phyloP scores from a whole-genome alignment of 2,329 filamentous ascomycete species.

The Mycosphaerella sp. region DNA sequence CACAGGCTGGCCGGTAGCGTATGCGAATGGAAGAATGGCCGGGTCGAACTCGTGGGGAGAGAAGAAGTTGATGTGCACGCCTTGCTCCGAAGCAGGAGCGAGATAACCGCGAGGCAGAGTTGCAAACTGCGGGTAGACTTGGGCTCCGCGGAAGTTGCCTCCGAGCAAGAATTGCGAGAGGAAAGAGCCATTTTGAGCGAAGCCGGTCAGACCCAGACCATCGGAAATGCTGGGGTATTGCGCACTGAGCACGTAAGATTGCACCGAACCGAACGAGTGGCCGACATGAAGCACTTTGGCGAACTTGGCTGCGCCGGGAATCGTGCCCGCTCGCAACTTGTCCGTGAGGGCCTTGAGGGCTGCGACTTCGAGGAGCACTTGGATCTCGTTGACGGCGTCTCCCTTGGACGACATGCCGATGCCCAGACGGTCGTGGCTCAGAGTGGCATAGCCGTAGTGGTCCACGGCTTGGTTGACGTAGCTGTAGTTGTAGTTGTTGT shows the following conservation, averaged over 20 bases:
- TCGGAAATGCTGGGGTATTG: slow-evolving; percentile 50
- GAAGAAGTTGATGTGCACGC: slow-evolving; percentile 47
- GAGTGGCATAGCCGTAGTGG: slow-evolving; percentile 51
- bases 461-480: slow-evolving; percentile 53
- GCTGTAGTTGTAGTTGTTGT: slow-evolving; percentile 53
- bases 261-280: slow-evolving; percentile 57
- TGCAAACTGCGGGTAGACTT: slow-evolving; percentile 27
- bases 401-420: slow-evolving; percentile 54
- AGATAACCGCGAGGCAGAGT: slow-evolving; percentile 48
- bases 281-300: slow-evolving; percentile 53
- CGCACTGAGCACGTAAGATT: slow-evolving; percentile 51
- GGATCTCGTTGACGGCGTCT: slow-evolving; percentile 55
- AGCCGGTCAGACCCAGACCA: slow-evolving; percentile 56
- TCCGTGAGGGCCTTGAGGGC: slow-evolving; percentile 51
- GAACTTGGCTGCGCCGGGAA: slow-evolving; percentile 37
- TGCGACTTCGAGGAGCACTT: slow-evolving; percentile 52
- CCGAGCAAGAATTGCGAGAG: slow-evolving; percentile 31
- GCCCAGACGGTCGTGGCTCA: slow-evolving; percentile 57
- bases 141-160: slow-evolving; percentile 31
- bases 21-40: slow-evolving; percentile 43
- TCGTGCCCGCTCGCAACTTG: slow-evolving; percentile 41
- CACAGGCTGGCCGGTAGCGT: slow-evolving; percentile 49
- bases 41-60: slow-evolving; percentile 51
- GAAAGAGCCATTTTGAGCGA: slow-evolving; percentile 46
- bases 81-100: slow-evolving; percentile 41